Evolutionary conservation across 257 asterid genomes (phyloP).

Genomic region (Nicotiana tabacum): DNA sequence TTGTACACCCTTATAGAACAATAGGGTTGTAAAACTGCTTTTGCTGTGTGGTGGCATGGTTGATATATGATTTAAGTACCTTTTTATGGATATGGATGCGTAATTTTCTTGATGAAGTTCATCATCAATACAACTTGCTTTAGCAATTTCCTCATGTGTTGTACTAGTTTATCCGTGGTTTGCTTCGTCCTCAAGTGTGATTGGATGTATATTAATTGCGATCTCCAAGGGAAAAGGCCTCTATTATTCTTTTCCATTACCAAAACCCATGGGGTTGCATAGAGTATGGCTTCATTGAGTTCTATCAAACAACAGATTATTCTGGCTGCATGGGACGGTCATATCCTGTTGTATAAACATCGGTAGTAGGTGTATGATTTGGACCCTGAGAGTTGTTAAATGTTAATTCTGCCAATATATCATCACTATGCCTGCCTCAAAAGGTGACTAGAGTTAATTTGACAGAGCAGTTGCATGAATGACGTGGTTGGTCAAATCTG

Average conservation of each 20-base stretch:
- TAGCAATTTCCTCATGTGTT: background rate
- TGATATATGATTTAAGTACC: background rate
- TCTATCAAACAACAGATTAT: background rate
- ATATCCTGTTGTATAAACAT: background rate
- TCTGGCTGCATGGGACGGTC: background rate
- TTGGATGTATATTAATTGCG: background rate
- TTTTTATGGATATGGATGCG: background rate
- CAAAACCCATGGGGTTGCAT: background rate
- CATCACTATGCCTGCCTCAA: background rate
- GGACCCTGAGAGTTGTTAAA: background rate
- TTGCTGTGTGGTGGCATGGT: background rate
- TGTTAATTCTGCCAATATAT: background rate
- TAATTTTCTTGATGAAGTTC: background rate
- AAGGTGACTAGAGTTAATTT: background rate
- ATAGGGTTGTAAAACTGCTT: background rate
- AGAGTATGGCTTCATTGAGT: background rate
- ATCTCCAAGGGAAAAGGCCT: background rate
- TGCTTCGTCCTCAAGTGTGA: background rate
- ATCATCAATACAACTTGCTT: background rate
- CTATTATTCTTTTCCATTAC: background rate
- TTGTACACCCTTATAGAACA: background rate
- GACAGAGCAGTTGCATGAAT: conserved; percentile 1
- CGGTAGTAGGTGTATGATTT: background rate
- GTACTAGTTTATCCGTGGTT: background rate
- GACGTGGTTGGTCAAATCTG: conserved; percentile 3